Base-by-base conservation (phyloP, 225 moss, liverwort and hornwort genomes). In the Pleurozium schreberi region DNA sequence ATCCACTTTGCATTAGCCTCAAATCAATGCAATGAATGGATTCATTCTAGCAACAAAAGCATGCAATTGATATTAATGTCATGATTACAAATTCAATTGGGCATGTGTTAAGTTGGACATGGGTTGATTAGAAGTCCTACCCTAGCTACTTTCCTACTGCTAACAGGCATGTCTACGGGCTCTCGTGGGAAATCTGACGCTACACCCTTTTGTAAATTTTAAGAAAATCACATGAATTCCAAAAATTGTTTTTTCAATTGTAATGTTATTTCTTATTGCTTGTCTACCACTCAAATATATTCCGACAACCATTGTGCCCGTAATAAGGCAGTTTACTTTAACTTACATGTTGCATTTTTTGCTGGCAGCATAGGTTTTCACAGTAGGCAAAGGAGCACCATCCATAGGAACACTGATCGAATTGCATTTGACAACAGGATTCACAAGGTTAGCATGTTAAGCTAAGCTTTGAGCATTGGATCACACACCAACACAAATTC, bases 81-180 rank as follows among this genome's bases (percentile, higher is more conserved):
- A 27, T 43, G 27, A 43, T 57, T 57, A 8, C 9, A 4, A 1
- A 40, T 2, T 16, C 0, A 2, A 27, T 15, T 43, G 26, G 23
- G 3, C 66, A 66, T 66, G 38, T 38, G 27, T 26, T 28, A n/a
- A n/a, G n/a, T n/a, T n/a, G n/a, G n/a, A n/a, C 66, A 66, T 66
- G 38, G 67, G 27, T 26, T 28, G 18, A 8, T n/a, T 45, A 28
- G 4, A 73, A 73, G 17, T 6, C 45, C 45, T 45, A 73, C 28
- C 17, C 27, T 9, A 73, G 10, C 28, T 45, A 27, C 16, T 43
- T 70, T 25, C 43, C 4, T 43, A 71, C 8, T n/a, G 26, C 4
- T 42, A 1, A 18, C 28, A 45, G 3, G 16, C 11, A 71, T 27
- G 5, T 71, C 26, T 43, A 27, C 0, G 0, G 0, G 2, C 12